Base-by-base conservation (phyloP, 2,329 filamentous ascomycete genomes). In the Alternaria sp. region DNA sequence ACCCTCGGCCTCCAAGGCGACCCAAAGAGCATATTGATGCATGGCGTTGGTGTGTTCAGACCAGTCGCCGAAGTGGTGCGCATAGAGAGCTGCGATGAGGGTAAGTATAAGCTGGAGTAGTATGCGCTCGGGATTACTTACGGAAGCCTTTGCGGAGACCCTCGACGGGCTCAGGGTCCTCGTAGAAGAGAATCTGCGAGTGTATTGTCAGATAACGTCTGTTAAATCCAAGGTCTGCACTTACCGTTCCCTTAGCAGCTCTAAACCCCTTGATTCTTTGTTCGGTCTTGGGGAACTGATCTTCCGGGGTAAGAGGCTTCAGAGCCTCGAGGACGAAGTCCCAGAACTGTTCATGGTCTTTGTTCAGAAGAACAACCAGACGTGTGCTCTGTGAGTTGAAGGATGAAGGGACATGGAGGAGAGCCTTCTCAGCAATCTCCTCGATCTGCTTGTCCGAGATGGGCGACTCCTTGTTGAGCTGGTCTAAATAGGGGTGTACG, bases 321-420 rank as follows among this genome's bases (percentile, higher is more conserved):
- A 94, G 83, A 52, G 84, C 80, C 28, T 88, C 86, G 60, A 82
- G 79, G 54, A 87, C 84, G 59, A 92, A 83, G 75, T 92, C 88
- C 94, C 93, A 97, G 69, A 96, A 87, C 81, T 90, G 90, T 71
- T 93, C 88, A 82, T 97, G 93, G 78, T 97, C 90, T 62, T 85
- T 86, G 72, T 90, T 89, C 72, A 95, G 84, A 54, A 97, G 86
- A 51, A 97, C 85, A 46, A 96, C 85, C 58, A 90, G 80, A 59
- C 93, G 89, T 67, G 91, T 90, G 67, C 88, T 88, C 82, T 97
- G 93, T 40, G 88, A 90, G 87, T 97, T 97, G 88, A 97, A 97
- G 65, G 89, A 88, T 51, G 86, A 90, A 40, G 93, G 93, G 2
- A 89, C 84, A 77, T 92, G 83, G 59, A 86, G 81, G 67, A 95